Conservation (phyloP, 2,329 filamentous ascomycete species). For the Colletotrichum australisinense region DNA sequence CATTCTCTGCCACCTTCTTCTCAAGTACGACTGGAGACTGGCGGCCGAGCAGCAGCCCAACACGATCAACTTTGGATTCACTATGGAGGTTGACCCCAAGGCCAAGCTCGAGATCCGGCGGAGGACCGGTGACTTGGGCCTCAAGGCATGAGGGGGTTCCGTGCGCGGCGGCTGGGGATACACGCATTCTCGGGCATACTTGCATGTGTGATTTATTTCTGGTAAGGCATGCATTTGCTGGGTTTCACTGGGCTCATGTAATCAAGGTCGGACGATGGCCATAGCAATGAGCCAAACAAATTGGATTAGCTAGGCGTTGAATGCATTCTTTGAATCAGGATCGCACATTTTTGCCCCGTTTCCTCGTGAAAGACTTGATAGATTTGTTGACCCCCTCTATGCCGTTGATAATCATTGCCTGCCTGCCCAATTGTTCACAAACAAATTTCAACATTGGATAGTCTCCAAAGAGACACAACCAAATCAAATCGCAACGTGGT, state of each 20-base stretch:
- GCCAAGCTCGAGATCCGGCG: constrained; percentile 30
- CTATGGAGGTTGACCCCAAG: constrained; percentile 29
- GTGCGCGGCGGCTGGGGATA: not conserved
- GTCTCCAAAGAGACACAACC: not conserved
- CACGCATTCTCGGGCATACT: not conserved
- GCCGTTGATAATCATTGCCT: too few relatives aligned
- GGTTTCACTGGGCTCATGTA: constrained; percentile 6
- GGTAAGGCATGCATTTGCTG: not conserved
- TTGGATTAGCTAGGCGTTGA: constrained; percentile 23
- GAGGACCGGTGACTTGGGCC: constrained; percentile 21
- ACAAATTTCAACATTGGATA: not conserved
- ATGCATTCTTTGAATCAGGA: not conserved
- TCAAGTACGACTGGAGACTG: constrained; percentile 44
- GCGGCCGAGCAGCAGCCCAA: constrained; percentile 14
- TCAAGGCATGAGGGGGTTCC: constrained; percentile 11
- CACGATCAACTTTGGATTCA: constrained; percentile 17
- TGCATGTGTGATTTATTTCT: not conserved
- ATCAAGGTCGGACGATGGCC: constrained; percentile 16
- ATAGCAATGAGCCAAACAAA: constrained; percentile 26
- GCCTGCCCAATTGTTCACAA: too few relatives aligned
- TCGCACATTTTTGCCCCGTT: not conserved
- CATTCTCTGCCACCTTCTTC: constrained; percentile 44
- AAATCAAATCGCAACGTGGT: not conserved
- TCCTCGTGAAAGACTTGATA: fast-evolving
- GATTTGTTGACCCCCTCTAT: too few relatives aligned